phyloP scores from a whole-genome alignment of 2,329 filamentous ascomycete genomes.

The Fusarium odoratissimum region DNA sequence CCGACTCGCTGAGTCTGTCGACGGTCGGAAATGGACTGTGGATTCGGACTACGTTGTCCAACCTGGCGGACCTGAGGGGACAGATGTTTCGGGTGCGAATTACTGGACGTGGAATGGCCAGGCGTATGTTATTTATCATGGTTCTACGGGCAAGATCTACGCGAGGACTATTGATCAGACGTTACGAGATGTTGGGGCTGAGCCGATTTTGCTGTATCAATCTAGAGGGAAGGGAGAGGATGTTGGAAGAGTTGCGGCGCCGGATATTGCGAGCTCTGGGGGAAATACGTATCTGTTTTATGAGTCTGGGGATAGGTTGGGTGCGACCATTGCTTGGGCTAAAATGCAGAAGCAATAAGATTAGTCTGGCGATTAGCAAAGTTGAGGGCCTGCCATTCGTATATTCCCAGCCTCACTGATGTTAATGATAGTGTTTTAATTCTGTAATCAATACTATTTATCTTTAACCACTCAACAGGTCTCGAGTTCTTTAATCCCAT shows the following conservation, averaged over 20 bases:
- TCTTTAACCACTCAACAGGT: fast-evolving
- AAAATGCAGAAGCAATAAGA: not conserved
- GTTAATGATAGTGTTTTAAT: fast-evolving
- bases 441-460: fast-evolving
- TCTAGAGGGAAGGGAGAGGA: slow-evolving; percentile 6
- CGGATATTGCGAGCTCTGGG: not conserved
- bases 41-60: slow-evolving; percentile 19
- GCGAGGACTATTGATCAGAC: slow-evolving; percentile 30
- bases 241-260: slow-evolving; percentile 12
- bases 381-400: no score
- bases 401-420: not conserved
- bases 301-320: slow-evolving; percentile 6
- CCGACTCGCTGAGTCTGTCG: slow-evolving; percentile 39
- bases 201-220: slow-evolving; percentile 18
- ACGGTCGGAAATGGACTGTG: slow-evolving; percentile 37
- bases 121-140: slow-evolving; percentile 23
- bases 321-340: slow-evolving; percentile 13
- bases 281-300: slow-evolving; percentile 22
- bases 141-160: slow-evolving; percentile 4
- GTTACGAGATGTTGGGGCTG: slow-evolving; percentile 14
- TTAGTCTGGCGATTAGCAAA: fast-evolving
- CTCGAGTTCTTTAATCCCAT: not conserved
- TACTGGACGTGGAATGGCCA: slow-evolving; percentile 25
- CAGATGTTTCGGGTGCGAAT: slow-evolving; percentile 18
- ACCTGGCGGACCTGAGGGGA: not conserved